These are phyloP conservation scores for Fusarium udum DNA, from an alignment of 2,329 filamentous ascomycete genomes.

Conservation along the genomic window DNA sequence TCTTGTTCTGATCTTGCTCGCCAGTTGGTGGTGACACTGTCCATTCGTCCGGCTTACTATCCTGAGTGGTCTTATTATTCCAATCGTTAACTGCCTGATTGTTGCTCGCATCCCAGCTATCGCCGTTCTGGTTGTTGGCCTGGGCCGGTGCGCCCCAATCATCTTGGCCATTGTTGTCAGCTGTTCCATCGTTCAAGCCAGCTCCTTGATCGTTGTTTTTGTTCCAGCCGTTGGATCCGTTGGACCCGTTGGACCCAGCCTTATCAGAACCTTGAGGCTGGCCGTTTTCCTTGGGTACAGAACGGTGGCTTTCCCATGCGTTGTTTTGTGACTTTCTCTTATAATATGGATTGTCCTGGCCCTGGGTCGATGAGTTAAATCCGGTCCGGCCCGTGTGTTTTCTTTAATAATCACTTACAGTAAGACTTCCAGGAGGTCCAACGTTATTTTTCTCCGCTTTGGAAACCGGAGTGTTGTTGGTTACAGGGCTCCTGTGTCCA, in stretches of 20 bases:
- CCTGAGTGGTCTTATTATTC: slow-evolving; percentile 1
- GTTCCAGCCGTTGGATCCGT: slow-evolving; percentile 29
- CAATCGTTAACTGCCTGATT: slow-evolving; percentile 13
- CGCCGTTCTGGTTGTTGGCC: slow-evolving; percentile 1
- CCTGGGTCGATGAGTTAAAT: slow-evolving; percentile 19
- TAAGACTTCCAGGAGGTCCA: slow-evolving; percentile 33
- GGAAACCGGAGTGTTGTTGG: slow-evolving; percentile 13
- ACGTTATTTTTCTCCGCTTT: slow-evolving; percentile 46
- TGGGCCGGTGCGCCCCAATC: background rate
- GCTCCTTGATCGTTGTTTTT: slow-evolving; percentile 16
- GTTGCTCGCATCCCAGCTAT: background rate
- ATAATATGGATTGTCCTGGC: slow-evolving; percentile 43
- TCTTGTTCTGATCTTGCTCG: slow-evolving; percentile 4
- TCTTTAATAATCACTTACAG: slow-evolving; percentile 21
- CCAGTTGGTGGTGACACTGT: background rate
- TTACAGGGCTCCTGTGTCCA: slow-evolving; percentile 8
- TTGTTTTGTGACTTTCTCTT: slow-evolving; percentile 31
- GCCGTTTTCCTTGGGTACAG: slow-evolving; percentile 19
- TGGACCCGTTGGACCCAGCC: slow-evolving; percentile 23
- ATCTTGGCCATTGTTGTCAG: background rate
- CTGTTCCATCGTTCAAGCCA: background rate
- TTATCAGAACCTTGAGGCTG: slow-evolving; percentile 15
- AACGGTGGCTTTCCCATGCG: slow-evolving; percentile 26
- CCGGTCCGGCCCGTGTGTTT: background rate
- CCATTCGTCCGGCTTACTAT: slow-evolving; percentile 6